Conservation (phyloP, 202 grass and related monocot genomes). For the Setaria viridis region DNA sequence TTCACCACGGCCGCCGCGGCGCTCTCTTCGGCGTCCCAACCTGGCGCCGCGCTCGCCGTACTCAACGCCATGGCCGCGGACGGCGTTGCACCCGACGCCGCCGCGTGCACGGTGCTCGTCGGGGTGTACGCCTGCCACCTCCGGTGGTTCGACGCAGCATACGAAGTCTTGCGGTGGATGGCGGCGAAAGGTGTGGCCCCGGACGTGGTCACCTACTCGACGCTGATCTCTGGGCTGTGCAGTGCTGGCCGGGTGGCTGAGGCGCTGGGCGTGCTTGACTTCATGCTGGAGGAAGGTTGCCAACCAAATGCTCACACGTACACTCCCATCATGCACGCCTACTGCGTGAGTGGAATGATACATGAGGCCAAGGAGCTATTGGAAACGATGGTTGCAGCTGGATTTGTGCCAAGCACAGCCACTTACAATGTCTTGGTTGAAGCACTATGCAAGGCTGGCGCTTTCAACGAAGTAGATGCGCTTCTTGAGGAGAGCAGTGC, state of each 20-base stretch:
- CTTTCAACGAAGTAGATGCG: constrained; percentile 64
- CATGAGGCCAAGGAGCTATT: constrained; percentile 64
- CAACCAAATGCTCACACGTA: constrained; percentile 77
- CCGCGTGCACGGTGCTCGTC: constrained; percentile 74
- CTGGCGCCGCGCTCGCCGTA: constrained; percentile 52
- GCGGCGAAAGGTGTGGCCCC: constrained; percentile 47
- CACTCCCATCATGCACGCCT: constrained; percentile 83
- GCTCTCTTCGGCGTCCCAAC: constrained; percentile 42
- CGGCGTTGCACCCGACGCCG: constrained; percentile 55
- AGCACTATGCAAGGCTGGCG: constrained; percentile 65
- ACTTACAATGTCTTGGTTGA: constrained; percentile 84
- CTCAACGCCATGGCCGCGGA: constrained; percentile 61
- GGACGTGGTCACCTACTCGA: constrained; percentile 89
- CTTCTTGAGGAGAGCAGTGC: constrained; percentile 60
- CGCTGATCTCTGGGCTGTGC: constrained; percentile 76
- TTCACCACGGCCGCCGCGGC: constrained; percentile 73
- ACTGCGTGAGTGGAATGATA: constrained; percentile 57
- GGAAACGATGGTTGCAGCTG: constrained; percentile 60
- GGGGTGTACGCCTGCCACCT: constrained; percentile 73
- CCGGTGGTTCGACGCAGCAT: constrained; percentile 62
- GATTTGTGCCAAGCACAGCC: constrained; percentile 67
- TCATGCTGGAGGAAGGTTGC: constrained; percentile 81
- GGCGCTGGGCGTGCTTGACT: constrained; percentile 79
- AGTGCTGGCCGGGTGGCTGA: constrained; percentile 65
- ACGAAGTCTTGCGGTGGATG: constrained; percentile 75